phyloP scores from a whole-genome alignment of 768 basidiomycete genomes.

The Russula lepida region DNA sequence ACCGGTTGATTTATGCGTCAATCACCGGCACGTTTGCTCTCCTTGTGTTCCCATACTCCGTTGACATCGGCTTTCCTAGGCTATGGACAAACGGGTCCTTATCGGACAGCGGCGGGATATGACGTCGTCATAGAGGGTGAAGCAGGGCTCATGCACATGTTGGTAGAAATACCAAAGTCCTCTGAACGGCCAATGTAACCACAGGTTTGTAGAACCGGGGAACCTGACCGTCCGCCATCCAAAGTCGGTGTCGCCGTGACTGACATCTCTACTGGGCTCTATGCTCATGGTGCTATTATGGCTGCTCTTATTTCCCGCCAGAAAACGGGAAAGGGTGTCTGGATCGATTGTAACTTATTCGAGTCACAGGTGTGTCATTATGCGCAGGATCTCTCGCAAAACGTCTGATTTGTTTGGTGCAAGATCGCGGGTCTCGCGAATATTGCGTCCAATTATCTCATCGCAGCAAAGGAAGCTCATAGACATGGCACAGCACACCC shows the following conservation, averaged over 20 bases:
- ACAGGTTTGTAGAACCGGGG: constrained; percentile 61
- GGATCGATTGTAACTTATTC: constrained; percentile 90
- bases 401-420: neutral
- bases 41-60: neutral
- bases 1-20: constrained; percentile 76
- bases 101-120: constrained; percentile 73
- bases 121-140: constrained; percentile 61
- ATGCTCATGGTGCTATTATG: constrained; percentile 89
- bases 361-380: constrained; percentile 64
- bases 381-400: neutral
- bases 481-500: constrained; percentile 92
- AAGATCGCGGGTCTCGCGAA: constrained; percentile 88
- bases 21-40: constrained; percentile 57
- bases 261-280: constrained; percentile 81
- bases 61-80: constrained; percentile 33
- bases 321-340: constrained; percentile 79
- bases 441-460: constrained; percentile 88
- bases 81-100: constrained; percentile 88
- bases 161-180: constrained; percentile 25
- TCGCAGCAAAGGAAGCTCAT: constrained; percentile 72
- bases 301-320: constrained; percentile 77
- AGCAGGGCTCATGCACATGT: constrained; percentile 94
- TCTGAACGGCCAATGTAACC: constrained; percentile 15
- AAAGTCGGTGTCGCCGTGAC: constrained; percentile 97
- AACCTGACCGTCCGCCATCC: constrained; percentile 73